A percentile compares a stretch with the other conserved stretches of the same genome.
Conservation (phyloP, 75 land plant species). For the Sequoiadendron giganteum region DNA sequence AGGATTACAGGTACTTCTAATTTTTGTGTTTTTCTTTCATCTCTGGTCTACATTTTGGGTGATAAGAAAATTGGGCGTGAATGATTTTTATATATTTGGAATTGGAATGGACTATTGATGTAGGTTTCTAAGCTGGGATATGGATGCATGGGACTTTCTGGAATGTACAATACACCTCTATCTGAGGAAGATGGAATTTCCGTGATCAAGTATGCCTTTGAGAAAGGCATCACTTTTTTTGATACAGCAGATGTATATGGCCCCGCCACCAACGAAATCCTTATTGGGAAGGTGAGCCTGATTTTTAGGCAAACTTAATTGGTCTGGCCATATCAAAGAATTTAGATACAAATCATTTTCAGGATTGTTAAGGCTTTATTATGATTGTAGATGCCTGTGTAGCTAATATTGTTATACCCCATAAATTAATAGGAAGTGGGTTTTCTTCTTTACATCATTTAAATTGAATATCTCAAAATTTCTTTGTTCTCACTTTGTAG, state of each 20-base stretch:
- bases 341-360: no score
- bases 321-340: neutral
- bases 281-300: constrained; percentile 54
- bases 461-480: no score
- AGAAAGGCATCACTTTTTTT: constrained; percentile 65
- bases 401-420: neutral
- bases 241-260: constrained; percentile 78
- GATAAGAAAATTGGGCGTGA: neutral
- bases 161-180: constrained; percentile 35
- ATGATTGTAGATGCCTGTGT: no score
- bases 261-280: constrained; percentile 39
- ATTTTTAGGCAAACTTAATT: neutral
- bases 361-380: no score
- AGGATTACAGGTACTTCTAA: constrained; percentile 33
- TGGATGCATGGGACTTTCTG: constrained; percentile 65
- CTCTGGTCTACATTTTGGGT: neutral
- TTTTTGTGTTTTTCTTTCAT: neutral
- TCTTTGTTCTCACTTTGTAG: no score
- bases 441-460: no score
- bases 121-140: constrained; percentile 57
- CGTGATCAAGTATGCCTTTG: constrained; percentile 55
- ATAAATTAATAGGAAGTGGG: no score
- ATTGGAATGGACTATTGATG: neutral
- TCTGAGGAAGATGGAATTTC: constrained; percentile 46
- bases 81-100: neutral